Conservation (phyloP, 768 basidiomycete species). For the Lactifluus pinguis region DNA sequence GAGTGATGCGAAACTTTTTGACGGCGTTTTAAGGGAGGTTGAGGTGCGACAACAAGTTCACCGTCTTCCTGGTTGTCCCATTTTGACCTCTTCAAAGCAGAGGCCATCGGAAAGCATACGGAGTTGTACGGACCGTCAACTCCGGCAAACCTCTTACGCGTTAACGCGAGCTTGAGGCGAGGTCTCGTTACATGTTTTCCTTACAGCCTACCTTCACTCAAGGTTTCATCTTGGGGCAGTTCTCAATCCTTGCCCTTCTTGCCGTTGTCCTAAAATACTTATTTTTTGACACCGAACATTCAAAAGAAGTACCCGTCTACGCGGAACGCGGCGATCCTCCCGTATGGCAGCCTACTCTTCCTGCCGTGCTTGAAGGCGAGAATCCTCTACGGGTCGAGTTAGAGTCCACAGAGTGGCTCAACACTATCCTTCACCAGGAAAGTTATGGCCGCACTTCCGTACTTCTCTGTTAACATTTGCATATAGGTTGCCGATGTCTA, state of each 20-base stretch:
- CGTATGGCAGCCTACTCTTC: background rate
- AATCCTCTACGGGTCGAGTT: constrained; percentile 26
- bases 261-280: constrained; percentile 86
- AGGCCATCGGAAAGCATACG: background rate
- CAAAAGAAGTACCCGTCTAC: constrained; percentile 44
- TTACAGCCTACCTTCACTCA: constrained; percentile 90
- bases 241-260: constrained; percentile 73
- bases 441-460: constrained; percentile 13
- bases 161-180: background rate
- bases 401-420: constrained; percentile 91
- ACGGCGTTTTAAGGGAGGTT: constrained; percentile 46
- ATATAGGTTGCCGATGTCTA: constrained; percentile 56
- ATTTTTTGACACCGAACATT: constrained; percentile 73
- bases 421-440: constrained; percentile 76
- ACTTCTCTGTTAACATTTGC: background rate
- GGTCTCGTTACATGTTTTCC: constrained; percentile 52
- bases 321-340: constrained; percentile 1
- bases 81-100: constrained; percentile 58
- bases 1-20: constrained; percentile 33
- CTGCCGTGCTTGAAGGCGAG: background rate
- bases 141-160: background rate
- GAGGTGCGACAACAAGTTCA: constrained; percentile 29
- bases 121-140: background rate
- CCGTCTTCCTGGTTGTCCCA: constrained; percentile 49
- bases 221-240: constrained; percentile 85